Conservation (phyloP, 2,329 filamentous ascomycete genomes). For the Hypoxylon rubiginosum region DNA sequence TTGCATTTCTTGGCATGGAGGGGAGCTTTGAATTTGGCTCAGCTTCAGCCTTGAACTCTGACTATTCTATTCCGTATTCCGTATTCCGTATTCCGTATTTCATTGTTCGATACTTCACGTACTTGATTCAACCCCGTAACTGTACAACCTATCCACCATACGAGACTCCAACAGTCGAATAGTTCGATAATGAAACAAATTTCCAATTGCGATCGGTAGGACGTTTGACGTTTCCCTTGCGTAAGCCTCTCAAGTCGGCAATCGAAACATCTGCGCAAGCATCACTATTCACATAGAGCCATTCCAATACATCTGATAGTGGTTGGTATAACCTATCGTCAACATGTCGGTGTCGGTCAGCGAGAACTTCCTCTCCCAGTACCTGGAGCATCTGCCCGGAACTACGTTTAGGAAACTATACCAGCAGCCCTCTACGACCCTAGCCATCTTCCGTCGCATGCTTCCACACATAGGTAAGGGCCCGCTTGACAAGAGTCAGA, state of each 20-base stretch:
- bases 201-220: not conserved
- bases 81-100: not conserved
- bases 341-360: slow-evolving; percentile 53
- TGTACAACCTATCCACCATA: not conserved
- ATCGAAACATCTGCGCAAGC: not conserved
- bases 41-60: not conserved
- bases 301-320: slow-evolving; percentile 14
- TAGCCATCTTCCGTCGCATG: slow-evolving; percentile 98
- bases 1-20: not conserved
- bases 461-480: slow-evolving; percentile 84
- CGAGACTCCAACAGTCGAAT: not conserved
- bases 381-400: slow-evolving; percentile 90
- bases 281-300: slow-evolving; percentile 25
- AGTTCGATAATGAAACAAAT: not conserved
- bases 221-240: not conserved
- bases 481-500: not conserved
- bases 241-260: not conserved
- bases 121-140: too few species aligned
- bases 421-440: slow-evolving; percentile 92
- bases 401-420: slow-evolving; percentile 93
- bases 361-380: slow-evolving; percentile 77
- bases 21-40: not conserved
- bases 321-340: slow-evolving; percentile 32
- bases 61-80: not conserved
- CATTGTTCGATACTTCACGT: not conserved